Percentiles rank a stretch among this genome's conserved stretches.
Conservation (phyloP, 768 basidiomycete genomes). For the Leucocoprinus leucothites region DNA sequence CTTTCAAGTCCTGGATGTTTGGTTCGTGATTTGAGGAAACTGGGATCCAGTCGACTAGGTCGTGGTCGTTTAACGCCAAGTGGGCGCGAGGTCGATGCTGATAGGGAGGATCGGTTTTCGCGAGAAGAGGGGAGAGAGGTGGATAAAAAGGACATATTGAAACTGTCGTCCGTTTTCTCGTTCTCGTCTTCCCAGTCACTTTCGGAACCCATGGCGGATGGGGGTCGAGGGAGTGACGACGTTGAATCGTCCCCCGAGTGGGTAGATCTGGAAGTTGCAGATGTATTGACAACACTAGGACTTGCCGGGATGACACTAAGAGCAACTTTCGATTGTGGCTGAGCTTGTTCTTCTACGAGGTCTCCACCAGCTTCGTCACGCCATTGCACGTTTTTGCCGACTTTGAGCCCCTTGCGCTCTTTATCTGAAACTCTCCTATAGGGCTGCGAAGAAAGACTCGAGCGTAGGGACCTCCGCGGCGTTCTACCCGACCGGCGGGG, state of each 20-base stretch:
- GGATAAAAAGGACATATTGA: slow-evolving; percentile 52
- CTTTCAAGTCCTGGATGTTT: slow-evolving; percentile 46
- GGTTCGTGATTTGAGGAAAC: slow-evolving; percentile 62
- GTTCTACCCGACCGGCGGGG: slow-evolving; percentile 49
- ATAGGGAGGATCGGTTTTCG: slow-evolving; percentile 16
- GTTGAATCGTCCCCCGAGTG: slow-evolving; percentile 20
- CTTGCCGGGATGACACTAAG: slow-evolving; percentile 43
- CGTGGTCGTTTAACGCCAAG: slow-evolving; percentile 44
- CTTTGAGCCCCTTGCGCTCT: slow-evolving; percentile 51
- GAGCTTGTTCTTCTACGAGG: slow-evolving; percentile 58
- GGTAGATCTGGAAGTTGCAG: slow-evolving; percentile 19
- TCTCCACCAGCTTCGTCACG: slow-evolving; percentile 82
- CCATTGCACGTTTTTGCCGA: slow-evolving; percentile 83
- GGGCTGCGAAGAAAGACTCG: slow-evolving; percentile 55
- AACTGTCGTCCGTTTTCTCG: slow-evolving; percentile 79
- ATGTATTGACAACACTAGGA: slow-evolving; percentile 27
- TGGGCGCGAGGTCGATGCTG: slow-evolving; percentile 23
- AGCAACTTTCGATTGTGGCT: slow-evolving; percentile 24
- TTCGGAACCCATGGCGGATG: slow-evolving; percentile 60
- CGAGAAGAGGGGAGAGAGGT: slow-evolving; percentile 37
- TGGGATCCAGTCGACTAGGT: slow-evolving; percentile 65
- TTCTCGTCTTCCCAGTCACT: slow-evolving; percentile 91
- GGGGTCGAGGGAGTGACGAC: slow-evolving; percentile 9
- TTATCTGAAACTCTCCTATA: slow-evolving; percentile 66
- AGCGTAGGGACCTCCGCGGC: slow-evolving; percentile 72